A percentile compares a stretch with the other conserved stretches of the same genome.
These are phyloP conservation scores for Aspergillus carbonarius DNA, from an alignment of 2,329 filamentous ascomycete genomes.

Conservation along the genomic window DNA sequence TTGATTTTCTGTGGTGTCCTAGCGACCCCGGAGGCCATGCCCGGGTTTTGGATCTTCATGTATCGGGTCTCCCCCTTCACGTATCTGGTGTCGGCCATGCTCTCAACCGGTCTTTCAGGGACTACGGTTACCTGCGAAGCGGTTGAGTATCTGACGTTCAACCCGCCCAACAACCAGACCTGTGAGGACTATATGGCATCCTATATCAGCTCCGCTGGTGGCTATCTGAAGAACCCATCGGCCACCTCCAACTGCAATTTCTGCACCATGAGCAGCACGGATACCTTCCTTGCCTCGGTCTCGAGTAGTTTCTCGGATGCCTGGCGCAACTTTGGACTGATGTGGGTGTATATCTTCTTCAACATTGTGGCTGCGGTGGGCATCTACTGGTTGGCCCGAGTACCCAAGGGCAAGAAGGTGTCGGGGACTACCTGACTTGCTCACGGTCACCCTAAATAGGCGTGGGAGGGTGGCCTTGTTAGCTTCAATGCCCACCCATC, in stretches of 20 bases:
- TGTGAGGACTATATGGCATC: constrained; percentile 54
- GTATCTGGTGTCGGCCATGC: constrained; percentile 52
- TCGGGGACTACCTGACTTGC: neutral
- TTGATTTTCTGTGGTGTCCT: constrained; percentile 57
- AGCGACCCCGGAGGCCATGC: constrained; percentile 57
- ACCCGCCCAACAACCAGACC: constrained; percentile 58
- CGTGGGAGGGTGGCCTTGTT: no score
- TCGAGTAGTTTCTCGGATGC: constrained; percentile 45
- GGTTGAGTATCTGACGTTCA: constrained; percentile 31
- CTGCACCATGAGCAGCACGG: constrained; percentile 47
- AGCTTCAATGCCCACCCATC: neutral
- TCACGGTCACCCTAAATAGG: no score
- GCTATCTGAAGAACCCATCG: constrained; percentile 44
- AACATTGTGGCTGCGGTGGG: constrained; percentile 59
- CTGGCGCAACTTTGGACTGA: constrained; percentile 70
- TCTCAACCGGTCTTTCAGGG: constrained; percentile 38
- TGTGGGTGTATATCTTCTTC: constrained; percentile 66
- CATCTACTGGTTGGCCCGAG: constrained; percentile 63
- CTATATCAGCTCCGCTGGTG: constrained; percentile 40
- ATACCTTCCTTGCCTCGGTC: constrained; percentile 47
- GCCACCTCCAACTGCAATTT: constrained; percentile 50
- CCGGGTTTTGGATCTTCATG: constrained; percentile 77
- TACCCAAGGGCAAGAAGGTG: constrained; percentile 41
- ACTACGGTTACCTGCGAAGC: constrained; percentile 26
- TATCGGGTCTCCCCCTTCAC: constrained; percentile 67